Conservation (phyloP, 306 rosid genomes). For the Trifolium subterraneum region DNA sequence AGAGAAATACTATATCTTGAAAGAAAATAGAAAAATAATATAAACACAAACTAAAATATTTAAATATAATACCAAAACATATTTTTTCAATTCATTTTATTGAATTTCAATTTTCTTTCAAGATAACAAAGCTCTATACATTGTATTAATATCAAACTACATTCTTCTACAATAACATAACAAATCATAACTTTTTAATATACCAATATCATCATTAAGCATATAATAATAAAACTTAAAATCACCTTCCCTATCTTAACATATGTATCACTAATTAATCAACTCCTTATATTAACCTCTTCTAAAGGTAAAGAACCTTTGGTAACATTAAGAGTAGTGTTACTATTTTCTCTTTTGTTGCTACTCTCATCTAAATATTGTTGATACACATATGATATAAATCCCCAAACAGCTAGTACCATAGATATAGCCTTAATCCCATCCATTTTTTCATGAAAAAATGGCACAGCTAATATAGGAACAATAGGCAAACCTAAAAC, state of each 20-base stretch:
- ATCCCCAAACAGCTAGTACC: conserved; percentile 48
- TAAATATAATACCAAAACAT: too few species aligned
- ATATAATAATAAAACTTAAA: background rate
- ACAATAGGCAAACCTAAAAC: conserved; percentile 42
- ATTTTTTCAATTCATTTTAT: background rate
- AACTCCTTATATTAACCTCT: conserved; percentile 1
- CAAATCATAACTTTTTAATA: background rate
- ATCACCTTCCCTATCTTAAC: background rate
- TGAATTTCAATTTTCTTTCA: background rate
- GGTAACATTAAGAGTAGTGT: background rate
- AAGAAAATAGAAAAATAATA: too few species aligned
- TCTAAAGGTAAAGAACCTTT: conserved; percentile 20
- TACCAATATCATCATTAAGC: background rate
- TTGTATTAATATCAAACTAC: too few species aligned
- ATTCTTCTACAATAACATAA: background rate
- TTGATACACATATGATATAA: conserved; percentile 43
- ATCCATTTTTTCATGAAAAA: conserved; percentile 45
- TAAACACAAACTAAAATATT: too few species aligned
- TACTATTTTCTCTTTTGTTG: background rate
- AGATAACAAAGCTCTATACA: too few species aligned
- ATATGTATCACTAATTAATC: background rate
- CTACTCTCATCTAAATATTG: conserved; percentile 43
- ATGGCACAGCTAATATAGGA: conserved; percentile 43
- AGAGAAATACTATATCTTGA: too few species aligned
- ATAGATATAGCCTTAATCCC: conserved; percentile 46